Evolutionary conservation across 108 stramenopile species (phyloP).

Genomic region (Cylindrotheca fusiformis): DNA sequence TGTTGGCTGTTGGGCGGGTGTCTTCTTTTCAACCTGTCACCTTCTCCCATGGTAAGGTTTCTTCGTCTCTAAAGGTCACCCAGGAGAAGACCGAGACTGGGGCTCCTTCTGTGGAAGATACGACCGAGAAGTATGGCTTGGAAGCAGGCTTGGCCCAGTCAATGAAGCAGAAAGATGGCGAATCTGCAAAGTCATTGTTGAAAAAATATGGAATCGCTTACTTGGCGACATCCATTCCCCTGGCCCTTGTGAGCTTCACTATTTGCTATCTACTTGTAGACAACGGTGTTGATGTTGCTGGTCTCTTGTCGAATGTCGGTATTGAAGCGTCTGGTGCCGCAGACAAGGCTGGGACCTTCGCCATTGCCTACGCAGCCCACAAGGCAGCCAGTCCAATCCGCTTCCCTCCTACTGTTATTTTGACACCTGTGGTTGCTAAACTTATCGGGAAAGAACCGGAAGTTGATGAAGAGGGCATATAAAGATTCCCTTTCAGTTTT

Average conservation of each 20-base stretch:
- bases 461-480: slow-evolving; percentile 6
- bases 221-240: slow-evolving; percentile 90
- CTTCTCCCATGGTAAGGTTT: background rate
- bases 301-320: slow-evolving; percentile 77
- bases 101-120: slow-evolving; percentile 53
- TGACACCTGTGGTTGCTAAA: slow-evolving; percentile 94
- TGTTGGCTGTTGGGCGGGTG: too few relatives aligned
- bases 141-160: slow-evolving; percentile 84
- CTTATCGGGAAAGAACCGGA: slow-evolving; percentile 88
- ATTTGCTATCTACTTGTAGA: slow-evolving; percentile 88
- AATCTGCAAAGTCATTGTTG: slow-evolving; percentile 83
- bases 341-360: slow-evolving; percentile 89
- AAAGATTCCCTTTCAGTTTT: too few relatives aligned
- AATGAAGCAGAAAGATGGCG: slow-evolving; percentile 53
- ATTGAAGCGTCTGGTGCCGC: slow-evolving; percentile 60
- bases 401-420: slow-evolving; percentile 93
- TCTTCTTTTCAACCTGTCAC: background rate
- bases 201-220: slow-evolving; percentile 91
- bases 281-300: slow-evolving; percentile 84
- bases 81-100: background rate
- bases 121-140: slow-evolving; percentile 86
- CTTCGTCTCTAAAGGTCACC: background rate
- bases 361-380: slow-evolving; percentile 96
- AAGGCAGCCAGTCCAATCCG: slow-evolving; percentile 96
- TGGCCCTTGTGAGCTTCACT: slow-evolving; percentile 86